Evolutionary conservation across 2,329 filamentous ascomycete genomes (phyloP), one percentile per base, ranked within the genome.

Genomic region (Ciborinia camelliae): DNA sequence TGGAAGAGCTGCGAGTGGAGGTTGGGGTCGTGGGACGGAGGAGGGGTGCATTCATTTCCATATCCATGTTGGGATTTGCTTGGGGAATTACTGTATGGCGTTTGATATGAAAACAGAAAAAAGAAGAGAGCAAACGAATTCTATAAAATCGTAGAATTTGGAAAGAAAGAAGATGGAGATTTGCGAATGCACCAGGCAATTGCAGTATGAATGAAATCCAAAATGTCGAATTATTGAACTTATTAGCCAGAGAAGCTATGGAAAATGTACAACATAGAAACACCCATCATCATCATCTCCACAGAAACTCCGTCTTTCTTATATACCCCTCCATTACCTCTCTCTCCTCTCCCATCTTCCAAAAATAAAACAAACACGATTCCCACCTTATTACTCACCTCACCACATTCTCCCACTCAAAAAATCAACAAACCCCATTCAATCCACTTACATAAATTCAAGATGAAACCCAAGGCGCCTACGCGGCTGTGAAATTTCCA

Each of bases 41-140:
- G 14, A 63, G 62, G n/a, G 52, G 62, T 39, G 45, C 26, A 43
- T 63, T 32, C 62, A 63, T 58, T 50, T 63, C 52, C 39, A 57
- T 48, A 20, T 63, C 18, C 41, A 57, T 57, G 20, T 37, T 26
- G 18, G n/a, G 20, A 3, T 57, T 23, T 5, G 15, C 32, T 47
- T 15, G 61, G 10, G 15, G 30, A 32, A 7, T 28, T 47, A 0
- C 4, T 18, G 20, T 4, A 10, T 26, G 12, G 10, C 20, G 23
- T 41, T 26, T n/a, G 47, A 52, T 52, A 14, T 5, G n/a, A 18
- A 15, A 14, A 12, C 2, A 0, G 28, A 28, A 20, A 28, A n/a
- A 59, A 14, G n/a, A 10, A 20, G 55, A 35, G 10, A 20, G 23
- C 2, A 7, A 10, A 35, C 3, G 26, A 32, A 45, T 15, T 47